Conservation (phyloP, 2,329 filamentous ascomycete genomes). For the Monilinia polystroma region DNA sequence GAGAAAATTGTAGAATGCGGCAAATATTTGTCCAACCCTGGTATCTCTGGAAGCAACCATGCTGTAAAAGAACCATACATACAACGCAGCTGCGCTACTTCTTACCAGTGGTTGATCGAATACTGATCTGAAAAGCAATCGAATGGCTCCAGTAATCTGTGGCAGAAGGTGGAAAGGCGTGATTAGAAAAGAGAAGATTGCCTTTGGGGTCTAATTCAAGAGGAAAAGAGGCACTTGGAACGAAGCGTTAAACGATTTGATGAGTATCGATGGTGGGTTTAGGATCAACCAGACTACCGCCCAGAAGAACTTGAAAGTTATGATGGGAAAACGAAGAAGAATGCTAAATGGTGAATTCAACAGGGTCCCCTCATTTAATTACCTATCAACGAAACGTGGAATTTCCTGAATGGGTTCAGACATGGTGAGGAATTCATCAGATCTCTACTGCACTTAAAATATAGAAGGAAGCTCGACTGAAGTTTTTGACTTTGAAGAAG, state of each 20-base stretch:
- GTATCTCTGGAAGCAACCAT: neutral
- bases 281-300: neutral
- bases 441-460: neutral
- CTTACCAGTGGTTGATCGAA: neutral
- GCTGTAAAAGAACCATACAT: neutral
- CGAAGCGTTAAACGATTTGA: neutral
- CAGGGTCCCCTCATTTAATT: neutral
- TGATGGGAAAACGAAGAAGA: fast-evolving
- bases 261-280: neutral
- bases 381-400: too few relatives aligned
- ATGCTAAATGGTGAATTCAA: neutral
- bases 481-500: neutral
- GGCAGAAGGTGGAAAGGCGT: neutral
- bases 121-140: neutral
- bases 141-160: neutral
- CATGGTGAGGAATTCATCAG: neutral
- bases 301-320: neutral
- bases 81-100: neutral
- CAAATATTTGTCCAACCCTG: neutral
- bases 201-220: neutral
- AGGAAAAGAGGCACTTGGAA: neutral
- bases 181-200: neutral
- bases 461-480: neutral
- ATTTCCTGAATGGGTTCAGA: neutral
- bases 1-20: neutral